These are phyloP conservation scores for Camelina laxa DNA, from an alignment of 345 rosid genomes.

Conservation along the genomic window DNA sequence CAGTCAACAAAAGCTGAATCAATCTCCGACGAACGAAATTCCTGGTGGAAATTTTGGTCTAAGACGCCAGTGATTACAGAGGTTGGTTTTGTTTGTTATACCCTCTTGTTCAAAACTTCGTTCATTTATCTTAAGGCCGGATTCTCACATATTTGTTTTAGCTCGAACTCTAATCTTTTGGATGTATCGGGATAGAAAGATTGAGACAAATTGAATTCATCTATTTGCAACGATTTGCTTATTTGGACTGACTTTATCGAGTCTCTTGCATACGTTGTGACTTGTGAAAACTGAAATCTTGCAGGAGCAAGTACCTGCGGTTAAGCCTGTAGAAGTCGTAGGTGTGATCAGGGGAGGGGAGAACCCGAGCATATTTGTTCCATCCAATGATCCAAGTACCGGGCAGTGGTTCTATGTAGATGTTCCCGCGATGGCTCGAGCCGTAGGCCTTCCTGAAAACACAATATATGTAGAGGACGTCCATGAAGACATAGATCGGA, in stretches of 20 bases:
- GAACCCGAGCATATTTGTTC: conserved; percentile 93
- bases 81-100: conserved; percentile 50
- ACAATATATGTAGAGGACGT: conserved; percentile 76
- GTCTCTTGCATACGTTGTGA: conserved; percentile 13
- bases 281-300: conserved; percentile 31
- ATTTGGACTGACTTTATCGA: neutral
- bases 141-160: conserved; percentile 1
- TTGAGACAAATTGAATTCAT: conserved; percentile 19
- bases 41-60: conserved; percentile 80
- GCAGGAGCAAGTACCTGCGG: conserved; percentile 50
- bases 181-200: conserved; percentile 3
- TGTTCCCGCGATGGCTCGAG: conserved; percentile 71
- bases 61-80: conserved; percentile 54
- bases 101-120: conserved; percentile 19
- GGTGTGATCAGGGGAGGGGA: conserved; percentile 92
- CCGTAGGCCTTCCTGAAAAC: conserved; percentile 70
- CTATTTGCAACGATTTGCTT: conserved; percentile 11
- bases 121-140: conserved; percentile 22
- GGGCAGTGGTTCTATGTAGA: conserved; percentile 92
- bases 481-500: conserved; percentile 67
- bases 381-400: conserved; percentile 77
- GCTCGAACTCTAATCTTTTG: neutral
- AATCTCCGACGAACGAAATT: conserved; percentile 36
- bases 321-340: conserved; percentile 63
- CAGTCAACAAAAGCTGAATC: conserved; percentile 49